Evolutionary conservation across 352 stramenopile genomes (phyloP).

Genomic region (Pilasporangium apinafurcum): DNA sequence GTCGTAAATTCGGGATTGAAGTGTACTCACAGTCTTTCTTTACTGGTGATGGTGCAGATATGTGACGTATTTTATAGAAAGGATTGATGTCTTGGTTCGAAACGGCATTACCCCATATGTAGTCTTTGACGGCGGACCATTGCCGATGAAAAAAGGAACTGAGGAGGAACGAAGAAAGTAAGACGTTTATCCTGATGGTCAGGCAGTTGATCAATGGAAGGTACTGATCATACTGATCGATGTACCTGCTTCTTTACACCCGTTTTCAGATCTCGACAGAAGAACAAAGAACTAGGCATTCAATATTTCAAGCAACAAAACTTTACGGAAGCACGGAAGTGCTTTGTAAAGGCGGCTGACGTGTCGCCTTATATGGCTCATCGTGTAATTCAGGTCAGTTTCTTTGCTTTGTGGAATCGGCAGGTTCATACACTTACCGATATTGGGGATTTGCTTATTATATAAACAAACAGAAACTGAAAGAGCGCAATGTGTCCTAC

Average conservation of each 20-base stretch:
- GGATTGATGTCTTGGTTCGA: slow-evolving; percentile 36
- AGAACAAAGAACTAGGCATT: slow-evolving; percentile 61
- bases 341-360: slow-evolving; percentile 62
- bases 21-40: not conserved
- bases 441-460: not conserved
- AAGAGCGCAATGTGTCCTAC: slow-evolving; percentile 70
- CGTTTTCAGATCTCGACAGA: slow-evolving; percentile 39
- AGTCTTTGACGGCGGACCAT: slow-evolving; percentile 64
- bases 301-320: slow-evolving; percentile 48
- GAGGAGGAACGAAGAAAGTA: slow-evolving; percentile 67
- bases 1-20: not conserved
- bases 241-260: not conserved
- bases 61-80: slow-evolving; percentile 71
- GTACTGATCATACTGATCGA: no score
- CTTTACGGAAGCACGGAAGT: slow-evolving; percentile 58
- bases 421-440: not conserved
- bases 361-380: slow-evolving; percentile 80
- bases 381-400: slow-evolving; percentile 58
- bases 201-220: no score
- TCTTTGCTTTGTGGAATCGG: not conserved
- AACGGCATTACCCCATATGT: slow-evolving; percentile 67
- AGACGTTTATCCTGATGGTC: no score
- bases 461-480: slow-evolving; percentile 26
- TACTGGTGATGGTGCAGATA: slow-evolving; percentile 53
- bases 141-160: slow-evolving; percentile 76